Evolutionary conservation across 2,329 filamentous ascomycete species (phyloP).

Genomic region (Epichloe hybrida): DNA sequence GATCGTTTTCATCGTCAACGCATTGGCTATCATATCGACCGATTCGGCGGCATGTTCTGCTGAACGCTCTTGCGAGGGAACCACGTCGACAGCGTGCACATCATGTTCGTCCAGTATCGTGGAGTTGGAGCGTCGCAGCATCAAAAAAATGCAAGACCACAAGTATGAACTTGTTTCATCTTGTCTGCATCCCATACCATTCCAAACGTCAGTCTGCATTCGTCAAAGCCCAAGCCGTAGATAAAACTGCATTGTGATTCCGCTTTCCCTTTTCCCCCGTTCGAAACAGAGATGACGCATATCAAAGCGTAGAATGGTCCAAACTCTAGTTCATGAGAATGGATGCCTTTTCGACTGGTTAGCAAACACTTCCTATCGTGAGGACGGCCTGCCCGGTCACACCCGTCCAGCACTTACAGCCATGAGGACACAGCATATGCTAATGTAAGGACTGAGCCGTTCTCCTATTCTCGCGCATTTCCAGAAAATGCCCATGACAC

Average conservation of each 20-base stretch:
- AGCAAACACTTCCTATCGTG: neutral
- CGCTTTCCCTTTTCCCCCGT: neutral
- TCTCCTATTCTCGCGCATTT: slow-evolving; percentile 90
- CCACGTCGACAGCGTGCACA: neutral
- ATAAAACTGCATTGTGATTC: neutral
- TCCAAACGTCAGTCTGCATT: neutral
- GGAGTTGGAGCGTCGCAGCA: neutral
- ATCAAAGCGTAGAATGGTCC: neutral
- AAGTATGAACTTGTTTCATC: neutral
- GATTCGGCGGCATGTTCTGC: neutral
- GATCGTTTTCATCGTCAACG: neutral
- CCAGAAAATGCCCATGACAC: slow-evolving; percentile 81
- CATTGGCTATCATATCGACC: neutral
- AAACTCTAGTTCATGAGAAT: slow-evolving; percentile 23
- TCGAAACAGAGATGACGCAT: neutral
- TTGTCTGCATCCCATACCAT: neutral
- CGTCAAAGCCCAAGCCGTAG: neutral
- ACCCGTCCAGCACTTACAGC: slow-evolving; percentile 44
- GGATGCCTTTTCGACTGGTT: slow-evolving; percentile 15
- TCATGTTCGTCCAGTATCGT: neutral
- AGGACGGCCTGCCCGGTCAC: too few species aligned
- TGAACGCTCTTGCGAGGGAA: neutral
- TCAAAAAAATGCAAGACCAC: neutral
- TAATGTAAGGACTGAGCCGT: slow-evolving; percentile 86
- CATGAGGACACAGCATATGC: slow-evolving; percentile 86